These are phyloP conservation scores for Rhodotorula babjevae DNA, from an alignment of 768 basidiomycete genomes.

Conservation along the genomic window DNA sequence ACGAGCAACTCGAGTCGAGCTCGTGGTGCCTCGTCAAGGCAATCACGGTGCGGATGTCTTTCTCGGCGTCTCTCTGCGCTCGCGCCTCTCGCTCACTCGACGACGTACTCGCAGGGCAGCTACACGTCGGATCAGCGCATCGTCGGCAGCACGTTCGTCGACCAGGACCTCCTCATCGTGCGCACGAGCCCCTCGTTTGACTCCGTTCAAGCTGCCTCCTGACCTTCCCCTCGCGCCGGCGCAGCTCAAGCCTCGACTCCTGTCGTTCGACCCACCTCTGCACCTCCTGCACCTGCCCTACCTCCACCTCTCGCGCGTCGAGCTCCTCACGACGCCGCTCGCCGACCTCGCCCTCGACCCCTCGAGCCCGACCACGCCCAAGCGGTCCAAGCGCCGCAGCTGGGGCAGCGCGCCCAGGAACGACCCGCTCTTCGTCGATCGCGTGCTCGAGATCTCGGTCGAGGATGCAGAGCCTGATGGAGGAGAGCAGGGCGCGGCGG, in stretches of 20 bases:
- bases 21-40: neutral
- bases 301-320: neutral
- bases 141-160: neutral
- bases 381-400: neutral
- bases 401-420: neutral
- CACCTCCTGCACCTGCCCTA: neutral
- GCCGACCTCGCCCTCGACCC: too few relatives aligned
- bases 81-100: too few relatives aligned
- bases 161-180: neutral
- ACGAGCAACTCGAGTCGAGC: neutral
- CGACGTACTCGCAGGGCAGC: neutral
- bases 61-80: neutral
- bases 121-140: neutral
- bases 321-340: neutral
- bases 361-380: too few relatives aligned
- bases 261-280: neutral
- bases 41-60: neutral
- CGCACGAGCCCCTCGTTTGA: too few relatives aligned
- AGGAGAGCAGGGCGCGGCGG: too few relatives aligned
- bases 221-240: neutral
- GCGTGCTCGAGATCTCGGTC: neutral
- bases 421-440: neutral
- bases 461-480: neutral
- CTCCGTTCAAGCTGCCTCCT: too few relatives aligned
- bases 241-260: neutral